Evolutionary conservation across 1,139 yeast genomes (phyloP), one percentile per base, ranked within the genome.

Genomic region (Arxiozyma heterogenica): DNA sequence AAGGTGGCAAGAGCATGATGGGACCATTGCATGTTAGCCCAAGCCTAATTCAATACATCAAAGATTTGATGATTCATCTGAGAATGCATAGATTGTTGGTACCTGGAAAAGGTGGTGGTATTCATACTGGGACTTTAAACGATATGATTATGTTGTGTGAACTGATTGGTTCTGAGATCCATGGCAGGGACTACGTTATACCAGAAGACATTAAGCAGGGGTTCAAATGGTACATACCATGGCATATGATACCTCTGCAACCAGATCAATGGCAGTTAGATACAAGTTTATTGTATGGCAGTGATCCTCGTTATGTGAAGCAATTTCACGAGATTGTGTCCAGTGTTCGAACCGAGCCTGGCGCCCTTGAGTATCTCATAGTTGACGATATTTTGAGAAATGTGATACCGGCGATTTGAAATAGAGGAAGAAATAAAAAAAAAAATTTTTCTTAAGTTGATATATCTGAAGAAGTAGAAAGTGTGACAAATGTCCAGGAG

Each of bases 91-190:
- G 70, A 44, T 56, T 69, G 20, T 53, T 64, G 17, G 60, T 61
- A 39, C 64, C 61, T 44, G 63, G 65, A 17, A 63, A 61, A 52
- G 69, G 66, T 11, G 72, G 71, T 7, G 72, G 72, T 3, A 61
- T 62, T 1, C 59, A 58, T 47, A 60, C 67, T 1, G 54, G 54
- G 11, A 58, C 70, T 4, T 53, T 64, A 18, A 55, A 58, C 8
- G 64, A 66, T 47, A 55, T 67, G 52, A 51, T 63, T 9, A 48
- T 54, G 12, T 54, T 69, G 44, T 55, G 66, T 6, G 59, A 61
- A 53, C 45, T 64, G n/a, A 54, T 63, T 11, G 54, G 61, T 39
- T 41, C 57, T n/a, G 54, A 60, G 20, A 56, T 54, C 44, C 7
- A 38, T 17, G 53, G 53, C 38, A 59, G 54, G 47, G 46, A 30